Conservation (phyloP, 1,284 basidiomycete species). For the Phenoliferia sp. region DNA sequence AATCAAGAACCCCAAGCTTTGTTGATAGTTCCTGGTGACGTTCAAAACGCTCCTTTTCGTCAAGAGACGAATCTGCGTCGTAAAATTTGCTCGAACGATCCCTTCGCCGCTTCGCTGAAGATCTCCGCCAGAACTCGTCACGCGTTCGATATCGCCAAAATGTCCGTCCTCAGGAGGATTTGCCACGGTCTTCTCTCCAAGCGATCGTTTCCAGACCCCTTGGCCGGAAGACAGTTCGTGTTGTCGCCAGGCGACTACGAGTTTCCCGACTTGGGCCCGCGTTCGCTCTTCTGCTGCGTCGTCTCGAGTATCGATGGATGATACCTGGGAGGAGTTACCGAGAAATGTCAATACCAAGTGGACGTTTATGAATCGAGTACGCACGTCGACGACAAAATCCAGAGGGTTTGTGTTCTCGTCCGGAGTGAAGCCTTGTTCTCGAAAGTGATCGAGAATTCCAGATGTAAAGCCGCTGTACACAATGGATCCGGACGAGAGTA, state of each 20-base stretch:
- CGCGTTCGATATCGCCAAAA: neutral
- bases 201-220: neutral
- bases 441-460: constrained; percentile 47
- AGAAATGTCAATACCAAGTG: constrained; percentile 20
- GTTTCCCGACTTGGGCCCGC: constrained; percentile 35
- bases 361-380: neutral
- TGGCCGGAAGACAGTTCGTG: neutral
- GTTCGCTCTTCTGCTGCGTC: constrained; percentile 44
- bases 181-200: neutral
- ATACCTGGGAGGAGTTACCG: constrained; percentile 2
- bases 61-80: too few relatives aligned
- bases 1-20: constrained; percentile 39
- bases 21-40: constrained; percentile 43
- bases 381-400: constrained; percentile 52
- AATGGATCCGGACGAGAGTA: constrained; percentile 50
- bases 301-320: constrained; percentile 47
- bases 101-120: too few relatives aligned
- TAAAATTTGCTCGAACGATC: too few relatives aligned
- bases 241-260: constrained; percentile 42
- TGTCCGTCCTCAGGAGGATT: too few relatives aligned
- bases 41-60: constrained; percentile 41
- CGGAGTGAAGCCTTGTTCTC: constrained; percentile 35
- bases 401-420: constrained; percentile 26
- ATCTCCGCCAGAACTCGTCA: neutral
- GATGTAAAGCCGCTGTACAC: constrained; percentile 47